Conservation (phyloP, 495 filamentous ascomycete genomes). For the Cercophora sp. region DNA sequence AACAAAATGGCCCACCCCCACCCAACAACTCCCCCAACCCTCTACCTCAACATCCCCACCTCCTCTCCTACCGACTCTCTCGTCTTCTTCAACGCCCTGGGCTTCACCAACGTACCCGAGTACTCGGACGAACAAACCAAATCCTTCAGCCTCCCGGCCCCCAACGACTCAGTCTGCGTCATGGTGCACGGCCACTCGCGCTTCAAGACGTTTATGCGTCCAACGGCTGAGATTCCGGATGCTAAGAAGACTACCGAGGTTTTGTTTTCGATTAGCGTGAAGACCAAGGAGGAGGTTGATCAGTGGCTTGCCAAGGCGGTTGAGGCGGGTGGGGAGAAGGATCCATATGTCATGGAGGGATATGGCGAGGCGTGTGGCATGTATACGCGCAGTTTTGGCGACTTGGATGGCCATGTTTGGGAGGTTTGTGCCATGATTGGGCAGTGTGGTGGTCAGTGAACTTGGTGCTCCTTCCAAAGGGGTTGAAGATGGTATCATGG, state of each 20-base stretch:
- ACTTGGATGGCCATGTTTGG: constrained; percentile 25
- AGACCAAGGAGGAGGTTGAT: constrained; percentile 14
- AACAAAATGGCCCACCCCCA: neutral
- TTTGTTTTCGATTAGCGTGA: constrained; percentile 10
- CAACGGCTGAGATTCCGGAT: constrained; percentile 10
- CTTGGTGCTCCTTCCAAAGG: too few species aligned
- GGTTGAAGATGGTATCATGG: too few species aligned
- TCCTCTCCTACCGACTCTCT: constrained; percentile 4
- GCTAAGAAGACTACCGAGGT: constrained; percentile 15
- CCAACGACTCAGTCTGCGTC: constrained; percentile 15
- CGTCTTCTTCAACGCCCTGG: constrained; percentile 17
- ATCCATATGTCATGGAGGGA: constrained; percentile 15
- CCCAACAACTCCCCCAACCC: constrained; percentile 7
- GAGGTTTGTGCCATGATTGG: constrained; percentile 19
- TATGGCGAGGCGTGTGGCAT: constrained; percentile 19
- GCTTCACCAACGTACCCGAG: constrained; percentile 12
- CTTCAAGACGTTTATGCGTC: constrained; percentile 18
- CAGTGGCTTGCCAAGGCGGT: constrained; percentile 11
- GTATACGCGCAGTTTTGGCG: constrained; percentile 21
- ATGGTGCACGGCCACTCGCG: constrained; percentile 21
- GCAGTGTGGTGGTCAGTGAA: too few species aligned
- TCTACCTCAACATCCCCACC: constrained; percentile 21
- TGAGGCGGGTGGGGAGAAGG: constrained; percentile 16
- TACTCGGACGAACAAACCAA: constrained; percentile 15
- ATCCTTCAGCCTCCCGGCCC: constrained; percentile 14